Evolutionary conservation across 306 rosid species (phyloP).

Genomic region (Vigna trinervia): DNA sequence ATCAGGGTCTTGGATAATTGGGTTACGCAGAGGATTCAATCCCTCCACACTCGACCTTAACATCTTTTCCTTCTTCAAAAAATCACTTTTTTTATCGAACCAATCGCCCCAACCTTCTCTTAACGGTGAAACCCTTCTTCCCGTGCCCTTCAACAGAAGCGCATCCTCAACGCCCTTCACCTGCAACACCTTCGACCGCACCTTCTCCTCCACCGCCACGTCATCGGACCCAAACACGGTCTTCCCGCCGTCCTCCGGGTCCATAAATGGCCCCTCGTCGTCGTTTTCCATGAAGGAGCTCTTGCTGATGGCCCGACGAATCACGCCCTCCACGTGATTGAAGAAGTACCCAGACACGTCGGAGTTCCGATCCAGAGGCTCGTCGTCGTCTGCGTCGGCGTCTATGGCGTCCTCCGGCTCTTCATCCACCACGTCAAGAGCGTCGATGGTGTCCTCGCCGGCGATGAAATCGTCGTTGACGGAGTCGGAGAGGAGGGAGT

Average conservation of each 20-base stretch:
- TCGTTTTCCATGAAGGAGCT: conserved; percentile 48
- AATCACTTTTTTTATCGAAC: conserved; percentile 86
- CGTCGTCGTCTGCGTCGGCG: conserved; percentile 61
- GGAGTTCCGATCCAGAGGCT: conserved; percentile 49
- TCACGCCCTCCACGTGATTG: conserved; percentile 72
- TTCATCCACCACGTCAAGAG: conserved; percentile 63
- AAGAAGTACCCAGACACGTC: conserved; percentile 63
- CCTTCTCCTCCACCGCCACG: conserved; percentile 72
- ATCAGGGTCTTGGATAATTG: conserved; percentile 88
- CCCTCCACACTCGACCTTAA: conserved; percentile 70
- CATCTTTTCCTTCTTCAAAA: conserved; percentile 82
- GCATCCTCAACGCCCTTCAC: conserved; percentile 79
- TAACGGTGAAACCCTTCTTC: conserved; percentile 67
- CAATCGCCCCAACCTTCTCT: conserved; percentile 96
- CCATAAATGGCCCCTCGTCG: conserved; percentile 46
- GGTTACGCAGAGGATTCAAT: conserved; percentile 71
- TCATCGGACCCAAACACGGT: conserved; percentile 82
- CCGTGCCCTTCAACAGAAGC: conserved; percentile 62
- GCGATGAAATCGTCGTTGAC: conserved; percentile 38
- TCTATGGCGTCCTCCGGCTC: conserved; percentile 44
- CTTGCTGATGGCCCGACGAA: conserved; percentile 58
- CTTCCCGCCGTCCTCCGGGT: conserved; percentile 60
- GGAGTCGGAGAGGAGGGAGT: conserved; percentile 63
- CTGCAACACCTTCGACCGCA: conserved; percentile 56
- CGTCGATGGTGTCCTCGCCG: conserved; percentile 72